A percentile compares a stretch with the other conserved stretches of the same genome.
Conservation (phyloP, 371 early-diverging fungal genomes). For the Dichotomocladium elegans region DNA sequence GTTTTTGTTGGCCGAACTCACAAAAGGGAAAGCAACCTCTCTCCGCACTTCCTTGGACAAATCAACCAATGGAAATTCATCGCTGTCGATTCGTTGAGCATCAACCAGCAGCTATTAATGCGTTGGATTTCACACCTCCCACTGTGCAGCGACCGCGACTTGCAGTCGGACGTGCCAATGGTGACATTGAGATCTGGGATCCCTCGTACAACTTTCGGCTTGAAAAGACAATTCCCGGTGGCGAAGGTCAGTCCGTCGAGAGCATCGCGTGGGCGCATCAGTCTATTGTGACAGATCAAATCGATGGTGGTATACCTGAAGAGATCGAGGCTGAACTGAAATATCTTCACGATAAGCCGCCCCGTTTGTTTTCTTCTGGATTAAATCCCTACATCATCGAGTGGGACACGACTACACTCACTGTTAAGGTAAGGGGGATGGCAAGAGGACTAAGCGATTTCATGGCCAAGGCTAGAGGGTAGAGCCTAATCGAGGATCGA, state of each 20-base stretch:
- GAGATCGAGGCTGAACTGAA: conserved; percentile 45
- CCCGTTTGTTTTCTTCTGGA: conserved; percentile 87
- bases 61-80: conserved; percentile 84
- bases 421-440: conserved; percentile 53
- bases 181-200: conserved; percentile 93
- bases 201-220: conserved; percentile 60
- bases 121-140: conserved; percentile 71
- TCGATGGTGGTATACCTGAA: conserved; percentile 55
- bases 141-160: conserved; percentile 48
- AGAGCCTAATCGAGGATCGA: too few relatives aligned
- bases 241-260: conserved; percentile 72
- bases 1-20: too few relatives aligned
- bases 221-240: conserved; percentile 82
- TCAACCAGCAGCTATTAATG: conserved; percentile 81
- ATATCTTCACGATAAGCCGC: conserved; percentile 49
- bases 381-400: conserved; percentile 84
- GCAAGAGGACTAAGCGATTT: too few relatives aligned
- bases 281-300: conserved; percentile 51
- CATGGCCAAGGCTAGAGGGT: too few relatives aligned
- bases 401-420: conserved; percentile 76
- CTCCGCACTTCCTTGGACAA: too few relatives aligned
- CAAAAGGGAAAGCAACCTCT: too few relatives aligned
- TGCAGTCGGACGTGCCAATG: conserved; percentile 89
- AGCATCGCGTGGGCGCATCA: conserved; percentile 86
- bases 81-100: conserved; percentile 90